Evolutionary conservation across 208 protist genomes (phyloP), one percentile per base, ranked within the genome.

Genomic region (Trypanosoma brucei): DNA sequence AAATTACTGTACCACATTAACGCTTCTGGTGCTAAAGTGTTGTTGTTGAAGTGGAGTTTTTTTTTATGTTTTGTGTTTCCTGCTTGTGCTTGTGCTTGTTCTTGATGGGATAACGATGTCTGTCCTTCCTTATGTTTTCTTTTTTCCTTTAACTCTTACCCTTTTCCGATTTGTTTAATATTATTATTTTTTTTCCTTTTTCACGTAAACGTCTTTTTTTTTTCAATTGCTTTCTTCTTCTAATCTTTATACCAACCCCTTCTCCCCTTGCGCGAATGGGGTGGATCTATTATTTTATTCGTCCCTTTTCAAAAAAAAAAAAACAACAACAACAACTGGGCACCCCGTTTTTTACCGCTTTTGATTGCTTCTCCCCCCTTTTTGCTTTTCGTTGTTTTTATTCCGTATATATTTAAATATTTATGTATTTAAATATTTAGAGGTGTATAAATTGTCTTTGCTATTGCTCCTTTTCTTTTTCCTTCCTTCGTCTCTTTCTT

Each of bases 1-100:
- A 98, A 70, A 70, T 99, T 99, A 65, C 94, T 98, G 59, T 96
- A 95, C 11, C 67, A 59, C 66, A 65, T 64, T 11, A 11, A 14
- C 42, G 42, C 42, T 46, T 46, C 42, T 11, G 8, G 11, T 11
- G 42, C 42, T 6, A 14, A 6, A 46, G 42, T 46, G 8, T 46
- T 46, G 42, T 0, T 14, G 11, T 46, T 6, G 8, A 14, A 46
- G 42, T 14, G 11, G 42, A 46, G 8, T 46, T 46, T 46, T 14
- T 14, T 14, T 46, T 46, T 46, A 46, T 46, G 11, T 14, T 14
- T 46, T 14, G 42, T 46, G 6, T 46, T 46, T 46, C 8, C 11
- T 46, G 8, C 0, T 46, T 46, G 22, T 22, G 22, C 22, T 22
- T 22, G 22, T 22, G 22, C 22, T 22, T 22, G 22, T 22, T 22